Evolutionary conservation across 805 yeast species (phyloP), one percentile per base, ranked within the genome.

Genomic region (Torulaspora gathmanii): DNA sequence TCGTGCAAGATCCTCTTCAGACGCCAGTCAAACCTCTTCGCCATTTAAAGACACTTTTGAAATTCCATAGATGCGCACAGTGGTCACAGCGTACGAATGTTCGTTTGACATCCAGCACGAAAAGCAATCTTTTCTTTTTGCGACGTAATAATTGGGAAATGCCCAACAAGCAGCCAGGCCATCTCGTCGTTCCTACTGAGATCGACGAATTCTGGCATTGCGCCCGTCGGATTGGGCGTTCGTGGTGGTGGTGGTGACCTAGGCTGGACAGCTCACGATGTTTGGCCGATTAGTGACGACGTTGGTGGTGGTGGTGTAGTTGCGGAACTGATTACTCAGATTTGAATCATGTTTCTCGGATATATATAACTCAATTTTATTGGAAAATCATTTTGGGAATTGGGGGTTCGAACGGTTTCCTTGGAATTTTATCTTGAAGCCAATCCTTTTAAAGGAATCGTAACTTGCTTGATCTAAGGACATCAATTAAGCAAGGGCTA

Each of bases 31-130:
- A 39, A 37, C 55, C 16, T 44, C 47, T 5, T 46, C 53, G 37
- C 55, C 55, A 5, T 52, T 52, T 39, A 51, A 50, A 34, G 55
- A 52, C 40, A 44, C 34, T 38, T 47, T 44, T 34, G 12, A 41
- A 22, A 29, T 38, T 11, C 15, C 30, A 9, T 15, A 23, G 13
- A 12, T 12, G 13, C 4, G 25, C n/a, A n/a, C n/a, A 4, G 25
- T 10, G 28, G 12, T 23, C 16, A 13, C 38, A 13, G 29, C 38
- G 29, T 12, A 26, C 27, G 25, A 22, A 23, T n/a, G 28, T 12
- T 12, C 11, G n/a, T 11, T 12, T 34, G 11, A 23, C 35, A 10
- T 12, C 25, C 27, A 16, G 26, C 7, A 28, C 30, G 31, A 15
- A 36, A 37, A 37, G 25, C 16, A 29, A 19, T 28, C 13, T 26